These are phyloP conservation scores for Cutaneotrichosporon spelunceum DNA, from an alignment of 1,284 basidiomycete species.

Conservation along the genomic window DNA sequence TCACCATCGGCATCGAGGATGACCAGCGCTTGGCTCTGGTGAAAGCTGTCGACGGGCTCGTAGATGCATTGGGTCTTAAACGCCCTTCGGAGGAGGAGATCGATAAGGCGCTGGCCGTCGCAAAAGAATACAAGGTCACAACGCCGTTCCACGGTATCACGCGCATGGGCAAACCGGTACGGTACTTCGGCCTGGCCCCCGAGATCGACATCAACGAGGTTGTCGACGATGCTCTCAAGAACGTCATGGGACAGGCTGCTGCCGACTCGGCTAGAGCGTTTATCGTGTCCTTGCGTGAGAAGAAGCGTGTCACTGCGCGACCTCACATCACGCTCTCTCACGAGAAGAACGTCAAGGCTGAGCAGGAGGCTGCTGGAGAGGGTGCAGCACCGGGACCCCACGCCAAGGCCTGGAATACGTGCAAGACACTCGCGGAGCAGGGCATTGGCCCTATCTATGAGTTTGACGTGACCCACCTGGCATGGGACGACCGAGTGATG, in stretches of 20 bases:
- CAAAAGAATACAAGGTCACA: conserved; percentile 41
- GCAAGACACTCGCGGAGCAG: conserved; percentile 56
- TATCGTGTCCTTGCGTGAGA: conserved; percentile 58
- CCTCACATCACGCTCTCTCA: conserved; percentile 91
- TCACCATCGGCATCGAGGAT: conserved; percentile 65
- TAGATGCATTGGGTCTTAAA: conserved; percentile 54
- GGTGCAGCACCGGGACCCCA: conserved; percentile 20
- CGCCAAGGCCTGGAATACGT: conserved; percentile 63
- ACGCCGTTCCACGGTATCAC: conserved; percentile 38
- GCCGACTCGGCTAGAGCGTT: conserved; percentile 52
- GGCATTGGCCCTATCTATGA: conserved; percentile 59
- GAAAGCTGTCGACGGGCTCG: conserved; percentile 61
- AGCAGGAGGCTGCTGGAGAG: conserved; percentile 44
- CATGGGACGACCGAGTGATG: conserved; percentile 81
- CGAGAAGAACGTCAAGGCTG: conserved; percentile 57
- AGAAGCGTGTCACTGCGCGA: conserved; percentile 58
- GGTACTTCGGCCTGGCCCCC: conserved; percentile 75
- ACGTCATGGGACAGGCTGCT: conserved; percentile 28
- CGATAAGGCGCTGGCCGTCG: conserved; percentile 59
- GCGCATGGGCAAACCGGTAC: conserved; percentile 50
- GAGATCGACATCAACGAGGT: conserved; percentile 61
- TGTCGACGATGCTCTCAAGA: conserved; percentile 16
- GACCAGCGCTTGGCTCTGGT: conserved; percentile 59
- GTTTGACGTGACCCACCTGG: conserved; percentile 62
- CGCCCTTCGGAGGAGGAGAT: conserved; percentile 61